Percentiles rank a stretch among this genome's conserved stretches.
phyloP scores from a whole-genome alignment of 495 filamentous ascomycete species.

The Neurospora intermedia region DNA sequence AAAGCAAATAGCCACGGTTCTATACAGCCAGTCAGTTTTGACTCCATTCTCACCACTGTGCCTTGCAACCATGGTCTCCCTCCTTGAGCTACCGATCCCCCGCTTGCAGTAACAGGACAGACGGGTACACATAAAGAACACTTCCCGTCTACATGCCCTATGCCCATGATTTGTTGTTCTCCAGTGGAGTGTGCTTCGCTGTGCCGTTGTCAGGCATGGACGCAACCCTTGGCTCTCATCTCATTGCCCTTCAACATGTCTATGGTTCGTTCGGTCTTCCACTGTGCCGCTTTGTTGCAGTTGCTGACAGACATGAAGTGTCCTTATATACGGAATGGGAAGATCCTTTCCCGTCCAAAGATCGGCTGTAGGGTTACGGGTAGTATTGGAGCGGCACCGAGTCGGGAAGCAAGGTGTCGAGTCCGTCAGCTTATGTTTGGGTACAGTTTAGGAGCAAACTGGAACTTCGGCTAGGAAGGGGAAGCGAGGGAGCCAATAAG shows the following conservation, averaged over 20 bases:
- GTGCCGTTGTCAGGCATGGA: background rate
- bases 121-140: background rate
- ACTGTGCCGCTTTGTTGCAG: background rate
- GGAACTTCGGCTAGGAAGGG: background rate
- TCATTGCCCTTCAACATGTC: background rate
- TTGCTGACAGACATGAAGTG: background rate
- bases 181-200: background rate
- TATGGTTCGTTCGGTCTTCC: background rate
- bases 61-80: background rate
- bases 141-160: background rate
- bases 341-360: background rate
- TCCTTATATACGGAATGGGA: background rate
- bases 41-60: background rate
- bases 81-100: background rate
- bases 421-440: background rate
- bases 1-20: background rate
- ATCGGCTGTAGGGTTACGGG: background rate
- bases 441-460: background rate
- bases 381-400: background rate
- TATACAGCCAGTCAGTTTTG: background rate
- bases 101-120: background rate
- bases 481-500: background rate
- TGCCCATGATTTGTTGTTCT: background rate
- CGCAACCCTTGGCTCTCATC: background rate
- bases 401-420: background rate